Conservation (phyloP, 345 rosid genomes). For the Turritis glabra region DNA sequence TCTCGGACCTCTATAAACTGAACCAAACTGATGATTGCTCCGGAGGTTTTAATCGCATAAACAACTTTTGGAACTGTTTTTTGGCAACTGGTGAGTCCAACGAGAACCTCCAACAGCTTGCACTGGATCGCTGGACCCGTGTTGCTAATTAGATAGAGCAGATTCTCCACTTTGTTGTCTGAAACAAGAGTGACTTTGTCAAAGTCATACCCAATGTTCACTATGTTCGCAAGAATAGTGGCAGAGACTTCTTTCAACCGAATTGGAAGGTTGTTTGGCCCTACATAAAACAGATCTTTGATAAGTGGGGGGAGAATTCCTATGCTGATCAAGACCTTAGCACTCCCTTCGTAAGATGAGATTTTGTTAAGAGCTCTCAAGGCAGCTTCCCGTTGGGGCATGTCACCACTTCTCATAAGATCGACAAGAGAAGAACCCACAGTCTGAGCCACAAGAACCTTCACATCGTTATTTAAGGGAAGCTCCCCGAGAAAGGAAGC, state of each 20-base stretch:
- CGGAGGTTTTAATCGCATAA: slow-evolving; percentile 83
- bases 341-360: slow-evolving; percentile 78
- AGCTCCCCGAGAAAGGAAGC: slow-evolving; percentile 90
- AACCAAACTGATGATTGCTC: slow-evolving; percentile 92
- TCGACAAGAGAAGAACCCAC: slow-evolving; percentile 76
- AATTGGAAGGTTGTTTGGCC: slow-evolving; percentile 74
- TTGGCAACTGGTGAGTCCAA: slow-evolving; percentile 71
- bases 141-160: slow-evolving; percentile 86
- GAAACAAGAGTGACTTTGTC: slow-evolving; percentile 78
- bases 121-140: slow-evolving; percentile 96
- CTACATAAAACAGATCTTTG: slow-evolving; percentile 76
- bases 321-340: slow-evolving; percentile 72
- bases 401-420: slow-evolving; percentile 73
- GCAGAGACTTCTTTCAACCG: slow-evolving; percentile 92
- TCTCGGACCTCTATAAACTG: slow-evolving; percentile 83
- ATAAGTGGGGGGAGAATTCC: slow-evolving; percentile 95
- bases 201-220: slow-evolving; percentile 72
- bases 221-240: slow-evolving; percentile 88
- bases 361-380: slow-evolving; percentile 86
- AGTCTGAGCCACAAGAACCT: slow-evolving; percentile 77
- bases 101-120: slow-evolving; percentile 96
- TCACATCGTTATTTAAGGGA: slow-evolving; percentile 72
- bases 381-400: slow-evolving; percentile 81
- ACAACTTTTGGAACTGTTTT: slow-evolving; percentile 68
- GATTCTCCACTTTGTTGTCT: slow-evolving; percentile 73